Evolutionary conservation across 164 flowering plant genomes (phyloP).

Genomic region (Vitis rupestris): DNA sequence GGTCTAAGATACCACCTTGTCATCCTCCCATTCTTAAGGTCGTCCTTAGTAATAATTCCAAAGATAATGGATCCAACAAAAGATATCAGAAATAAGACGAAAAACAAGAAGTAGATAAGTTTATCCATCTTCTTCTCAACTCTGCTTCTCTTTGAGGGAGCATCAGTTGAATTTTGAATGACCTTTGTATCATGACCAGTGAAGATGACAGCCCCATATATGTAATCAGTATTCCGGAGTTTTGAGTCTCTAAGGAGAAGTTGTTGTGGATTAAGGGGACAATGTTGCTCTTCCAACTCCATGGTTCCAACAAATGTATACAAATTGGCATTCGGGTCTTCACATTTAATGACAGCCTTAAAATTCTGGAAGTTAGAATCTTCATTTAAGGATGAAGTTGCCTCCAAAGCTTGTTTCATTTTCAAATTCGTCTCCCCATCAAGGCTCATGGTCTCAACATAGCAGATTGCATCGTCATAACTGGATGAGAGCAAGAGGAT

Average conservation of each 20-base stretch:
- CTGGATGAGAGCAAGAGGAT: constrained; percentile 85
- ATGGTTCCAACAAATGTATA: constrained; percentile 83
- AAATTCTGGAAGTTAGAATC: constrained; percentile 58
- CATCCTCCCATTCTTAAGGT: constrained; percentile 50
- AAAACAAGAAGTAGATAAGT: constrained; percentile 70
- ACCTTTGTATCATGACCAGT: constrained; percentile 96
- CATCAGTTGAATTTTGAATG: constrained; percentile 76
- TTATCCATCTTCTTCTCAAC: constrained; percentile 85
- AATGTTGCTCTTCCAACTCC: constrained; percentile 56
- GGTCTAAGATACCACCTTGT: constrained; percentile 88
- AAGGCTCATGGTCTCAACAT: constrained; percentile 96
- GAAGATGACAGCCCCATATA: constrained; percentile 85
- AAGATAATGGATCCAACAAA: constrained; percentile 72
- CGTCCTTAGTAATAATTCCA: constrained; percentile 64
- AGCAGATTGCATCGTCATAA: constrained; percentile 84
- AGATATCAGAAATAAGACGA: constrained; percentile 46
- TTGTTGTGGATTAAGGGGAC: constrained; percentile 79
- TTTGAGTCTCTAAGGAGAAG: constrained; percentile 94
- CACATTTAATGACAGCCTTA: constrained; percentile 73
- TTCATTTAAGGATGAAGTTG: constrained; percentile 54
- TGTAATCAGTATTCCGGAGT: constrained; percentile 80
- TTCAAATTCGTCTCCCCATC: constrained; percentile 98
- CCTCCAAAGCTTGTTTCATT: constrained; percentile 80
- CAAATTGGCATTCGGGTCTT: constrained; percentile 91
- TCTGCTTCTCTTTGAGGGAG: constrained; percentile 93